Evolutionary conservation across 2,329 filamentous ascomycete genomes (phyloP), one percentile per base, ranked within the genome.

Genomic region (Neonectria ditissima): DNA sequence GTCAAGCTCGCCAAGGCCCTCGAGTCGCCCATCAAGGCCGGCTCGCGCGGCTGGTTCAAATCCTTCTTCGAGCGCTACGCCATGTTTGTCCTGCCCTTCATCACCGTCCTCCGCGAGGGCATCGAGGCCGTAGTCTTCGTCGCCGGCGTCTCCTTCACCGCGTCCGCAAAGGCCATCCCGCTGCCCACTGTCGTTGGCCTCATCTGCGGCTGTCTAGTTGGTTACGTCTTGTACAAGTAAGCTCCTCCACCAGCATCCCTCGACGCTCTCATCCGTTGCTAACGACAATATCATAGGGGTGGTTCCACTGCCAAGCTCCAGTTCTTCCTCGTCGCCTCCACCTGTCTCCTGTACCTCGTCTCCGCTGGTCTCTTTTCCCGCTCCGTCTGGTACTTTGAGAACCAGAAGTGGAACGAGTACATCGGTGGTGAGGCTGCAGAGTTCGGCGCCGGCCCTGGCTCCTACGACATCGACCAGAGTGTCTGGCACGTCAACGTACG

Each of bases 121-220:
- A 86, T 97, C 30, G 94, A 97, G 77, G 92, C 91, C 0, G 90
- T 97, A 37, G 87, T 97, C 24, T 97, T 97, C 77, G 89, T 97
- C 56, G 92, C 92, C 16, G 94, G 93, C 20, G 93, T 97, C 5
- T 91, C 91, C 3, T 89, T 97, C 58, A 87, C 89, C 1, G 83
- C 91, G 4, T 92, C 93, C 0, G 92, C 92, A 2, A 87, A 86
- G 6, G 85, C 93, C 0, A 92, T 97, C 55, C 93, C 94, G 2
- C 80, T 97, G 5, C 88, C 94, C 0, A 91, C 94, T 3, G 79
- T 97, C 20, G 84, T 88, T 18, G 94, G 93, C 1, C 78, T 97
- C 16, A 73, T 86, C 3, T 90, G 89, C 16, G 94, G 93, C 1
- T 76, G 79, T 13, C 54, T 87, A 1, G 85, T 94, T 43, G 93